Base-by-base conservation (phyloP, 441 rosid species). In the Adansonia rubrostipa region DNA sequence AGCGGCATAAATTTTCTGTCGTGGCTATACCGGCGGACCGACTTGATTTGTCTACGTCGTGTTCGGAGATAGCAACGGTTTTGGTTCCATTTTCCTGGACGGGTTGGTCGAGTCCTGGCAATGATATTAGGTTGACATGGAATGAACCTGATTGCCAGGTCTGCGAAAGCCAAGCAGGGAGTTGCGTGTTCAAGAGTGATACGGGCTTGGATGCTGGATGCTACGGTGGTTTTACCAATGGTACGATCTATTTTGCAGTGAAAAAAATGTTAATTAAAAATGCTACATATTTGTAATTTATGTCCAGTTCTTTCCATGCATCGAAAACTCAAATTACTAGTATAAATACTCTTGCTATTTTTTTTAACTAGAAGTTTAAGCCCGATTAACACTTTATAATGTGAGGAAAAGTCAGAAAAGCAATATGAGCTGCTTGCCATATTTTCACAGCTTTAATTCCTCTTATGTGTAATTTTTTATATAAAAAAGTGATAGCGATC, bases 71-170 rank as follows among this genome's bases (percentile, higher is more conserved):
- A 19, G 4, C n/a, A 3, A 69, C 24, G 2, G 80, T 84, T 2
- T 19, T 4, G 13, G 71, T 81, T 69, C 89, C 89, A 14, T 61
- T 53, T 8, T 14, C 11, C 4, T 78, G 77, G 86, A 61, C 20
- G 0, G 11, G 6, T 6, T 17, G 74, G 84, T 74, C 74, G 9
- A 77, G 57, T 28, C 56, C 68, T 13, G 15, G 42, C 0, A 63
- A n/a, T 3, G 79, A 68, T 9, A 22, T 76, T 0, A 33, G 20
- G 33, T 51, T 89, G 82, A 42, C 6, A 2, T 87, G 92, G 92
- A 47, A 2, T 0, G 11, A 5, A 10, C 88, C 87, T 10, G 74
- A 83, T 66, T 90, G 93, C 70, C 1, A 0, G 14, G 10, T 4
- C 0, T 90, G 88, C 63, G 83, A 84, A 74, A 28, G 54, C 72